These are phyloP conservation scores for Scedosporium boydii DNA, from an alignment of 2,329 filamentous ascomycete species.

Conservation along the genomic window DNA sequence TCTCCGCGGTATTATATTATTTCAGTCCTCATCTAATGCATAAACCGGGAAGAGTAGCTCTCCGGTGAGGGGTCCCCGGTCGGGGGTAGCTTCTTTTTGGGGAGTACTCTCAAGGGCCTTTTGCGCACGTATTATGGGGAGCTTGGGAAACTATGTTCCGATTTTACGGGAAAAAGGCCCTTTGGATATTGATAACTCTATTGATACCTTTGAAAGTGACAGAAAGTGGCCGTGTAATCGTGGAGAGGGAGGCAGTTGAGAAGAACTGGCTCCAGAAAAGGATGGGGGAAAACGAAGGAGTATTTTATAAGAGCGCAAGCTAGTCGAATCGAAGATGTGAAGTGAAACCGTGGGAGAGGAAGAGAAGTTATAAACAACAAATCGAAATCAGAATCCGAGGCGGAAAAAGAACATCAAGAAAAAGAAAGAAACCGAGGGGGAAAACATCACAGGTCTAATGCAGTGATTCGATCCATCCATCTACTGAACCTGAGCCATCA, in stretches of 20 bases:
- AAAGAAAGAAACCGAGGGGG: not conserved
- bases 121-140: not conserved
- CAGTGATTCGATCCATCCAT: not conserved
- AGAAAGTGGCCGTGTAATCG: not conserved
- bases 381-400: not conserved
- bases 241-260: not conserved
- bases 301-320: not conserved
- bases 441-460: not conserved
- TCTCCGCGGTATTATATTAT: not conserved
- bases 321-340: not conserved
- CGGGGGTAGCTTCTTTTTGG: not conserved
- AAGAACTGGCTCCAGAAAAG: not conserved
- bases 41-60: not conserved
- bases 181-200: not conserved
- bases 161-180: not conserved
- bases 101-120: not conserved
- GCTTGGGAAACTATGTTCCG: not conserved
- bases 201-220: not conserved
- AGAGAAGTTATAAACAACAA: not conserved
- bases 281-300: not conserved
- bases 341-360: not conserved
- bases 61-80: not conserved
- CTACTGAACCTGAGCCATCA: slow-evolving; percentile 9
- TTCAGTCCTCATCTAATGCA: no score
- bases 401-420: not conserved